Conservation (phyloP, 2,329 filamentous ascomycete species). For the Phoma sp. region DNA sequence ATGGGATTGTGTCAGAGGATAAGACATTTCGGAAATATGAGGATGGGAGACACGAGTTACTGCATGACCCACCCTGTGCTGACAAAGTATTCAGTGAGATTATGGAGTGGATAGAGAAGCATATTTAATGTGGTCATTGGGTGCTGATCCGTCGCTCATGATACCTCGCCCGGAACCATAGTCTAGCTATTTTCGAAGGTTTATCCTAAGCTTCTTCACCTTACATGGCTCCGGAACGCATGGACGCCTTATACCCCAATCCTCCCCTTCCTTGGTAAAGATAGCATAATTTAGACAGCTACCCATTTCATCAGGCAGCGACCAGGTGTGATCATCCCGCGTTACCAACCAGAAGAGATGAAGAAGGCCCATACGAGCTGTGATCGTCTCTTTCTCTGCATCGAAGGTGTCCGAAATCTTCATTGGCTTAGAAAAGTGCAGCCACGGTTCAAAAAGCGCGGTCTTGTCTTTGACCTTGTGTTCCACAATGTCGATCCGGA, state of each 20-base stretch:
- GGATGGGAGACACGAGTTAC: constrained; percentile 15
- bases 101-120: constrained; percentile 2
- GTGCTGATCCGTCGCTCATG: background rate
- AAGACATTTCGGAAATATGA: constrained; percentile 7
- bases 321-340: constrained; percentile 3
- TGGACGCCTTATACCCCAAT: background rate
- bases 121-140: background rate
- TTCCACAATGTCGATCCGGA: constrained; percentile 14
- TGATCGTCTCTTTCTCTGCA: constrained; percentile 1
- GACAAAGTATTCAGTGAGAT: constrained; percentile 6
- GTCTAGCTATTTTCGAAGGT: background rate
- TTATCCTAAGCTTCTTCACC: background rate
- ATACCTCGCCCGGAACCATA: background rate
- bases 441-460: constrained; percentile 17
- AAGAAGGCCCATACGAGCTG: constrained; percentile 20
- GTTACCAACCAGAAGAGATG: constrained; percentile 15
- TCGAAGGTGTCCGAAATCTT: constrained; percentile 19
- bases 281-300: constrained; percentile 14
- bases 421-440: constrained; percentile 23
- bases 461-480: background rate
- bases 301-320: constrained; percentile 14
- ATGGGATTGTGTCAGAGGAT: background rate
- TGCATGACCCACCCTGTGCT: constrained; percentile 11
- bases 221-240: background rate
- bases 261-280: constrained; percentile 14